Evolutionary conservation across 129 eudicot species (phyloP).

Genomic region (Tagetes patula): DNA sequence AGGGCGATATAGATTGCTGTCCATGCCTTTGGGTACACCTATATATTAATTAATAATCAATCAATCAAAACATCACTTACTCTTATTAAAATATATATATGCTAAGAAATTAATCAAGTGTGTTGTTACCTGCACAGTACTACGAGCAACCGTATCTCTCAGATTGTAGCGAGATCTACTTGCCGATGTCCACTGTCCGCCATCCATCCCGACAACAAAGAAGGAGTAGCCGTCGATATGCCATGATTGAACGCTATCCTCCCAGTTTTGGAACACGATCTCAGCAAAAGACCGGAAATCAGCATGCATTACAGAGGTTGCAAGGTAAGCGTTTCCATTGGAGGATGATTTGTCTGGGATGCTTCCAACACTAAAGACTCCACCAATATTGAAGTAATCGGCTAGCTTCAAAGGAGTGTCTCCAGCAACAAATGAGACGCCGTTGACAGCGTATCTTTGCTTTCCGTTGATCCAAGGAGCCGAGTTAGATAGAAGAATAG

Average conservation of each 20-base stretch:
- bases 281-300: slow-evolving; percentile 80
- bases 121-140: slow-evolving; percentile 52
- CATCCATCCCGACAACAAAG: slow-evolving; percentile 96
- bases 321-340: slow-evolving; percentile 57
- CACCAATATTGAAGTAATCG: slow-evolving; percentile 84
- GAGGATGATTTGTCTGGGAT: slow-evolving; percentile 56
- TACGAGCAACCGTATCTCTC: slow-evolving; percentile 59
- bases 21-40: slow-evolving; percentile 78
- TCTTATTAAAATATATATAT: too few species aligned
- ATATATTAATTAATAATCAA: too few species aligned
- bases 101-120: background rate
- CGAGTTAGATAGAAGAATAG: slow-evolving; percentile 84
- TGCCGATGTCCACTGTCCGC: slow-evolving; percentile 63
- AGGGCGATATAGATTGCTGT: slow-evolving; percentile 68
- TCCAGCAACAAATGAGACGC: slow-evolving; percentile 63
- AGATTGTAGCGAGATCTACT: slow-evolving; percentile 64
- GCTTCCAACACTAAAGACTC: slow-evolving; percentile 71
- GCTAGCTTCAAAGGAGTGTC: slow-evolving; percentile 93
- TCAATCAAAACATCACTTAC: too few species aligned
- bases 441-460: slow-evolving; percentile 85
- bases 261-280: slow-evolving; percentile 92
- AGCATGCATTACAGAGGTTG: slow-evolving; percentile 81
- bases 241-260: slow-evolving; percentile 81
- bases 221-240: slow-evolving; percentile 92
- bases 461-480: slow-evolving; percentile 81